Conservation (phyloP, 2,329 filamentous ascomycete species). For the Stagonosporopsis vannaccii region DNA sequence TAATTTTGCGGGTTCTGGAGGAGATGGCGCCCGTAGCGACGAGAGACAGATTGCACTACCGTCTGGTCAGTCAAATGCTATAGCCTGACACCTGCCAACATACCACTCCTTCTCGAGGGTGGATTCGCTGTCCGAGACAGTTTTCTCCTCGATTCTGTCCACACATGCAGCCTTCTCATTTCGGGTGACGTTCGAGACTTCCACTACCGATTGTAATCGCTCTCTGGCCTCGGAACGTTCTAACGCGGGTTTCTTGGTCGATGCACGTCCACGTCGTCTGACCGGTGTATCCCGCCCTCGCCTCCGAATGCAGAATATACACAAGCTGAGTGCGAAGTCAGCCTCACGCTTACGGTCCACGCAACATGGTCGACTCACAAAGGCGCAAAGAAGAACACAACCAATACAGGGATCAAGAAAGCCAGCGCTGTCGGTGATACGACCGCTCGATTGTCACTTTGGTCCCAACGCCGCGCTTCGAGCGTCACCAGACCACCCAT, state of each 20-base stretch:
- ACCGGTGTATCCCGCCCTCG: slow-evolving; percentile 16
- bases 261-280: slow-evolving; percentile 1
- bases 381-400: slow-evolving; percentile 37
- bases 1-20: slow-evolving; percentile 38
- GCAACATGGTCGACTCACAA: slow-evolving; percentile 31
- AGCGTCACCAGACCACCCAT: not conserved
- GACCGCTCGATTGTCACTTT: slow-evolving; percentile 19
- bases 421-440: slow-evolving; percentile 40
- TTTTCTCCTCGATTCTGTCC: slow-evolving; percentile 4
- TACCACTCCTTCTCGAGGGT: slow-evolving; percentile 39
- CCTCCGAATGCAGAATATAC: slow-evolving; percentile 32
- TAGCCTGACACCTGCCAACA: not conserved
- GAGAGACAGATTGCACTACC: slow-evolving; percentile 45
- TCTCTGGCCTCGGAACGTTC: slow-evolving; percentile 32
- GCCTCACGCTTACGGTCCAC: not conserved
- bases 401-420: slow-evolving; percentile 39
- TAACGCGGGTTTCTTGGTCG: slow-evolving; percentile 26
- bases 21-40: slow-evolving; percentile 33
- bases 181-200: slow-evolving; percentile 19
- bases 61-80: slow-evolving; percentile 12
- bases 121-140: slow-evolving; percentile 23
- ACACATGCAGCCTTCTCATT: slow-evolving; percentile 10
- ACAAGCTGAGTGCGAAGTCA: slow-evolving; percentile 22
- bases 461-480: slow-evolving; percentile 12
- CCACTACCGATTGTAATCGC: slow-evolving; percentile 31